A percentile compares a stretch with the other conserved stretches of the same genome.
These are phyloP conservation scores for Polytrichum formosum DNA, from an alignment of 225 moss, liverwort and hornwort species.

Conservation along the genomic window DNA sequence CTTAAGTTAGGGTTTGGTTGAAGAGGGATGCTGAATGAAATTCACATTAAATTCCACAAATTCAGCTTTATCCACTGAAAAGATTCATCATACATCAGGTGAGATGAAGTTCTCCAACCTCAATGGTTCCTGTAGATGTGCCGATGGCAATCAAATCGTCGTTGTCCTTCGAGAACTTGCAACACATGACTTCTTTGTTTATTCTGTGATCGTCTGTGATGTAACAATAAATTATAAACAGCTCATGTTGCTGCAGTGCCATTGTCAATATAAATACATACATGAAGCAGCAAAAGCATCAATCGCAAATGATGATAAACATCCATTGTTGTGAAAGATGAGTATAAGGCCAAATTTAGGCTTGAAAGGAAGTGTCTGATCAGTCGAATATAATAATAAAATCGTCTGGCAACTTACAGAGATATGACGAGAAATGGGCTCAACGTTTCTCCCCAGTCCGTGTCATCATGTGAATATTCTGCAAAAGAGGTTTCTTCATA, in stretches of 20 bases:
- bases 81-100: background rate
- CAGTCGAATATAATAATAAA: background rate
- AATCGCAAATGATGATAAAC: background rate
- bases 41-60: background rate
- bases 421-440: slow-evolving; percentile 28
- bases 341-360: too few species aligned
- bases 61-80: background rate
- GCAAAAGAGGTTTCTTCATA: slow-evolving; percentile 10
- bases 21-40: background rate
- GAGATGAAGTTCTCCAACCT: slow-evolving; percentile 13
- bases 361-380: too few species aligned
- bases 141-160: slow-evolving; percentile 46
- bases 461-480: background rate
- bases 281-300: background rate
- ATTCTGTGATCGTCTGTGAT: slow-evolving; percentile 16
- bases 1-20: slow-evolving; percentile 1
- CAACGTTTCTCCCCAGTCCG: background rate
- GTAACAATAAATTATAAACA: background rate
- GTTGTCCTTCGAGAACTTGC: slow-evolving; percentile 26
- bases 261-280: background rate
- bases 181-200: slow-evolving; percentile 15
- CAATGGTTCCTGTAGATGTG: slow-evolving; percentile 28
- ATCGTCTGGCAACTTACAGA: slow-evolving; percentile 16
- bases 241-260: background rate
- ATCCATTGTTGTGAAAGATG: background rate